Conservation (phyloP, 2,329 filamentous ascomycete species). For the Talaromyces islandicus region DNA sequence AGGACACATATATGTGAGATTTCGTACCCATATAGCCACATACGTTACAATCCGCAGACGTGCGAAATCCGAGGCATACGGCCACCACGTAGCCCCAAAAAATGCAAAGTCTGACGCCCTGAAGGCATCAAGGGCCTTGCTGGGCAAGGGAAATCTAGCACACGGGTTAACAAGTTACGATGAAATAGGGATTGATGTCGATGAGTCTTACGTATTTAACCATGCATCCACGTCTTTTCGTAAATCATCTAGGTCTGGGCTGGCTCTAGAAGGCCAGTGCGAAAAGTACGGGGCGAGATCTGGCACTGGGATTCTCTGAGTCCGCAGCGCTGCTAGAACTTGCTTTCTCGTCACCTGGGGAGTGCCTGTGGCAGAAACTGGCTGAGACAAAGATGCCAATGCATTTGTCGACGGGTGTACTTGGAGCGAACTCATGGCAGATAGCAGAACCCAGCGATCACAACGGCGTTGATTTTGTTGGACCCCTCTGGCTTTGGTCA, state of each 20-base stretch:
- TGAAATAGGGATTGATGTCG: not conserved
- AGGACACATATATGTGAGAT: not conserved
- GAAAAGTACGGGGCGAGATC: no score
- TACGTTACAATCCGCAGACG: conserved; percentile 3
- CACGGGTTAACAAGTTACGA: not conserved
- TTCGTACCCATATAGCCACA: conserved; percentile 1
- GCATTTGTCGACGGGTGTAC: not conserved
- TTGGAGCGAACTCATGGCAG: not conserved
- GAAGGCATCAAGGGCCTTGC: not conserved
- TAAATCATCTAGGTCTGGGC: not conserved
- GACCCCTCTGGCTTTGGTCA: no score
- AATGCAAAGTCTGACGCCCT: not conserved
- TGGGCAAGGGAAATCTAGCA: not conserved
- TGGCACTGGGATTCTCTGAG: no score
- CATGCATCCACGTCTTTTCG: not conserved
- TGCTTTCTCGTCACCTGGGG: not conserved
- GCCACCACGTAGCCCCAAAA: conserved; percentile 4
- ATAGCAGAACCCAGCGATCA: no score
- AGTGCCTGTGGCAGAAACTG: not conserved
- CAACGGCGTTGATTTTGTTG: no score
- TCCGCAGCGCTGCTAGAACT: no score
- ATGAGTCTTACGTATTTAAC: not conserved
- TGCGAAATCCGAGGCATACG: not conserved
- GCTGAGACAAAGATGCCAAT: not conserved
- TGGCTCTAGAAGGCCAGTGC: not conserved